Evolutionary conservation across 1,284 basidiomycete genomes (phyloP).

Genomic region (Mycena citricolor): DNA sequence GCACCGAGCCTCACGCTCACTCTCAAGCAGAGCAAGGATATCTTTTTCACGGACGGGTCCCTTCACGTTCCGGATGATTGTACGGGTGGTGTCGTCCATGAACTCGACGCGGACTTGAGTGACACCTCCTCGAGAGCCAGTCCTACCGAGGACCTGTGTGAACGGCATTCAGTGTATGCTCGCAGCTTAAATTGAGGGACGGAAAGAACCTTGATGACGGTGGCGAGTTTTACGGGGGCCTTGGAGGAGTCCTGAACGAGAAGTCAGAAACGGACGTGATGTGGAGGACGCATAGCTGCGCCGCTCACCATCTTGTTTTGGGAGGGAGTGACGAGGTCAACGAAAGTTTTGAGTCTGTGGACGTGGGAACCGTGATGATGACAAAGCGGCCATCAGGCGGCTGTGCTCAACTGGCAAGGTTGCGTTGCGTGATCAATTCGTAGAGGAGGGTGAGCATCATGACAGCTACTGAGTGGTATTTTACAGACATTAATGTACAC

Average conservation of each 20-base stretch:
- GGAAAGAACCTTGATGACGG: slow-evolving; percentile 83
- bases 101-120: slow-evolving; percentile 99
- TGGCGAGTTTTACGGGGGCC: slow-evolving; percentile 92
- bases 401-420: too few species aligned
- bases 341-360: slow-evolving; percentile 18
- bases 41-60: slow-evolving; percentile 96
- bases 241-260: slow-evolving; percentile 56
- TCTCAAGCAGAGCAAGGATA: slow-evolving; percentile 96
- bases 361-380: slow-evolving; percentile 5
- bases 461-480: too few species aligned
- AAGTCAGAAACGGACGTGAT: not conserved
- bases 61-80: slow-evolving; percentile 99
- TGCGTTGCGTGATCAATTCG: too few species aligned
- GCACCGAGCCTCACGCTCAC: slow-evolving; percentile 99
- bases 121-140: slow-evolving; percentile 98
- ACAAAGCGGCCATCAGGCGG: too few species aligned
- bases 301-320: slow-evolving; percentile 37
- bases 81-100: slow-evolving; percentile 95
- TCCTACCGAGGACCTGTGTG: slow-evolving; percentile 91
- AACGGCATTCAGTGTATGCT: slow-evolving; percentile 7
- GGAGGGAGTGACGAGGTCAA: slow-evolving; percentile 14
- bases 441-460: too few species aligned
- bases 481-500: too few species aligned
- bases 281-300: not conserved
- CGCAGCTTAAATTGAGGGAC: not conserved